Evolutionary conservation across 2,329 filamentous ascomycete genomes (phyloP).

Genomic region (Chrysoporthe austroafricana): DNA sequence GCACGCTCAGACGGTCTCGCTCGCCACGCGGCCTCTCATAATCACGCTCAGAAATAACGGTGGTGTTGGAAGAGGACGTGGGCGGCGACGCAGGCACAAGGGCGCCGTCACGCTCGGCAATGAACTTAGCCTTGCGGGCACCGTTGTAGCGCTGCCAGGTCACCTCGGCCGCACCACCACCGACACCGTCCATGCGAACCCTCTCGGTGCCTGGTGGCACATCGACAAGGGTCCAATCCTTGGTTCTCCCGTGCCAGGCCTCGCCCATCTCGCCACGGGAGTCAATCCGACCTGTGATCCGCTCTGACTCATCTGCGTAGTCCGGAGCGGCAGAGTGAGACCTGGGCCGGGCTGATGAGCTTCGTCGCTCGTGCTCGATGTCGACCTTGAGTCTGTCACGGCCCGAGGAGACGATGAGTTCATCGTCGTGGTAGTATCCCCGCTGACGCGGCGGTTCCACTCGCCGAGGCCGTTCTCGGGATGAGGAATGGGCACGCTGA

Average conservation of each 20-base stretch:
- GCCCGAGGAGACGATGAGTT: conserved; percentile 66
- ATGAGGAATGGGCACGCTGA: conserved; percentile 45
- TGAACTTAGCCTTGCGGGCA: conserved; percentile 73
- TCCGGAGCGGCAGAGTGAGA: conserved; percentile 55
- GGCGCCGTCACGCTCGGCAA: conserved; percentile 59
- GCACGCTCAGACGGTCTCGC: conserved; percentile 48
- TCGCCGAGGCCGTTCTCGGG: conserved; percentile 39
- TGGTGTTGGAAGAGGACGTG: conserved; percentile 34
- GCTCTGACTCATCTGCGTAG: conserved; percentile 69
- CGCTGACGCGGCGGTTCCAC: conserved; percentile 45
- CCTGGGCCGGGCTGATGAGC: conserved; percentile 48
- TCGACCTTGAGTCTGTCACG: conserved; percentile 51
- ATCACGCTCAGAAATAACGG: conserved; percentile 33
- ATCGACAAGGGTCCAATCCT: conserved; percentile 81
- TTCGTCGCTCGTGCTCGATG: conserved; percentile 42
- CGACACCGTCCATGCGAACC: conserved; percentile 79
- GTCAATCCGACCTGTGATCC: conserved; percentile 60
- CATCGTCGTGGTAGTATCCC: conserved; percentile 60
- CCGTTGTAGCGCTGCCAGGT: conserved; percentile 82
- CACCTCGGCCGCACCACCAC: conserved; percentile 75
- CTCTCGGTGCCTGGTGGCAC: conserved; percentile 82
- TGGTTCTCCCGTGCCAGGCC: conserved; percentile 73
- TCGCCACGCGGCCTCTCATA: conserved; percentile 38
- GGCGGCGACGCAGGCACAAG: conserved; percentile 41
- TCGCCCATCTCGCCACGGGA: conserved; percentile 71